A percentile compares a stretch with the other conserved stretches of the same genome.
Conservation (phyloP, 176 grass and related monocot genomes). For the Rhynchospora pubera region DNA sequence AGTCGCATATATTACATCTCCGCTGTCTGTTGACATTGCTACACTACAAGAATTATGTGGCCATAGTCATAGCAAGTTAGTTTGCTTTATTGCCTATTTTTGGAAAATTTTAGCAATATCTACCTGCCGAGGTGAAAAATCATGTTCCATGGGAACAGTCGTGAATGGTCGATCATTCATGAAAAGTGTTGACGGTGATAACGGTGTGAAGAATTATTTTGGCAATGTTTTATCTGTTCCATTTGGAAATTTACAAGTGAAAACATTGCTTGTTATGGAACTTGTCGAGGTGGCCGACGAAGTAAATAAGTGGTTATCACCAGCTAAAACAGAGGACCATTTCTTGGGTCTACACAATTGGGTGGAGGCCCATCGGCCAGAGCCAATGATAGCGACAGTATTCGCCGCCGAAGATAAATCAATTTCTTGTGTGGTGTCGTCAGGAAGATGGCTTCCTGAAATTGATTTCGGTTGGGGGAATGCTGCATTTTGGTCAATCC, state of each 20-base stretch:
- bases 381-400: conserved; percentile 1
- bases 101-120: conserved; percentile 40
- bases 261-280: background rate
- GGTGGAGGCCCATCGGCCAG: conserved; percentile 40
- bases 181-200: background rate
- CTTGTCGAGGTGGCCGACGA: conserved; percentile 37
- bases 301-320: conserved; percentile 43
- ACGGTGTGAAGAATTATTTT: conserved; percentile 40
- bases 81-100: conserved; percentile 54
- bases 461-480: conserved; percentile 48
- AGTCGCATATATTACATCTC: conserved; percentile 59
- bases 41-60: conserved; percentile 21
- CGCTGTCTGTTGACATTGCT: conserved; percentile 26
- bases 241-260: conserved; percentile 21
- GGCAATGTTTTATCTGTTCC: conserved; percentile 65
- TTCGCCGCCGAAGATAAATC: no score
- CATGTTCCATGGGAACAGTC: conserved; percentile 60
- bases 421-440: conserved; percentile 42
- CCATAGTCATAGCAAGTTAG: conserved; percentile 36
- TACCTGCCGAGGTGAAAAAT: background rate
- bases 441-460: conserved; percentile 37
- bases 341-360: conserved; percentile 44
- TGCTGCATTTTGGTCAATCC: conserved; percentile 49
- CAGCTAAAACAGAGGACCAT: conserved; percentile 36
- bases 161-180: conserved; percentile 50